A percentile compares a stretch with the other conserved stretches of the same genome.
Evolutionary conservation across 106 monocot genomes (phyloP).

Genomic region (Xerophyta viscosa): DNA sequence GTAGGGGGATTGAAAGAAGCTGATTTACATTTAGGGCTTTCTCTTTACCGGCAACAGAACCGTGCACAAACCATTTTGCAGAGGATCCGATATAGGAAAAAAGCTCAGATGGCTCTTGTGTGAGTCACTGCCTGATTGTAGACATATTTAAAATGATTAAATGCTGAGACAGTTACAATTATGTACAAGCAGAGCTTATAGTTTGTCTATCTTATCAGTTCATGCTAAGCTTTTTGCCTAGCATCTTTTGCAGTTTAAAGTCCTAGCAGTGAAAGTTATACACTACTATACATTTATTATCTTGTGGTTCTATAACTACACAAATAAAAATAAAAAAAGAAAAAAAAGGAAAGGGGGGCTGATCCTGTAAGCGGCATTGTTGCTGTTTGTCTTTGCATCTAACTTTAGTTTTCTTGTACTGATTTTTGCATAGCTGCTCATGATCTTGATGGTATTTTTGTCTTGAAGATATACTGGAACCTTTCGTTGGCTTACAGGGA

Average conservation of each 20-base stretch:
- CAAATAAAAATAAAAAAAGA: too few species aligned
- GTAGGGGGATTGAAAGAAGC: conserved; percentile 15
- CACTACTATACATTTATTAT: too few species aligned
- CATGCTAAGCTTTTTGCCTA: neutral
- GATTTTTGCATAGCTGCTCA: neutral
- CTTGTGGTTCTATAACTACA: too few species aligned
- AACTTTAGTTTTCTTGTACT: too few species aligned
- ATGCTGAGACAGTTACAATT: conserved; percentile 16
- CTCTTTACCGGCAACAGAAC: conserved; percentile 83
- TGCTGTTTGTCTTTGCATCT: too few species aligned
- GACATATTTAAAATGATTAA: conserved; percentile 2
- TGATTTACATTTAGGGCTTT: conserved; percentile 49
- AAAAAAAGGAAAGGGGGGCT: too few species aligned
- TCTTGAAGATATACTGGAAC: conserved; percentile 36
- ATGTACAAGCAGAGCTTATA: neutral
- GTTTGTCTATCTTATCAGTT: conserved; percentile 3
- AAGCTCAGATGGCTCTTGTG: conserved; percentile 90
- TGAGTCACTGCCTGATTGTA: conserved; percentile 72
- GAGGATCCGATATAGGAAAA: conserved; percentile 83
- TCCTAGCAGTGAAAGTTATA: too few species aligned
- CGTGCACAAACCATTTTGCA: conserved; percentile 76
- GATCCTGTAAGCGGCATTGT: too few species aligned
- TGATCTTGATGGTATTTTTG: conserved; percentile 1
- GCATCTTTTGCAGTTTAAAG: neutral
- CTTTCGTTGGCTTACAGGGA: conserved; percentile 63